Conservation (phyloP, 2,329 filamentous ascomycete genomes). For the Talaromyces sp. region DNA sequence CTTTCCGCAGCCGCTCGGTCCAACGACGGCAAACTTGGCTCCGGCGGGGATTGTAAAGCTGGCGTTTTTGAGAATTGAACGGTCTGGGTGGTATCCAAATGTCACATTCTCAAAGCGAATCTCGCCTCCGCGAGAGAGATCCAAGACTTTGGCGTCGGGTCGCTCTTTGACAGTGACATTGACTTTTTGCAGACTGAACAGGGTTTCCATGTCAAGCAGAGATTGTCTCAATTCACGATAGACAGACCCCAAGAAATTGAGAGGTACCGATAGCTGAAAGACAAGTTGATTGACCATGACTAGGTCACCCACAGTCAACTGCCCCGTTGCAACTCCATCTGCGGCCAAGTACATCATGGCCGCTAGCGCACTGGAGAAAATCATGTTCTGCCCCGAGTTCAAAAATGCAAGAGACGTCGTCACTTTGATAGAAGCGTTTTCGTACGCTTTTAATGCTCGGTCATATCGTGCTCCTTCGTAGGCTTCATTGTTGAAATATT, state of each 20-base stretch:
- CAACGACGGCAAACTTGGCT: conserved; percentile 92
- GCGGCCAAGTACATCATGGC: conserved; percentile 98
- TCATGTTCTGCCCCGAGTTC: conserved; percentile 93
- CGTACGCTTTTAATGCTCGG: conserved; percentile 75
- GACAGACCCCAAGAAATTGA: conserved; percentile 97
- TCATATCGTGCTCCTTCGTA: conserved; percentile 92
- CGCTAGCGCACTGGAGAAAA: conserved; percentile 89
- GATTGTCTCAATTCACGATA: conserved; percentile 94
- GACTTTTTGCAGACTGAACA: conserved; percentile 96
- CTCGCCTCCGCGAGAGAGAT: conserved; percentile 71
- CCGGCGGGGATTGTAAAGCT: conserved; percentile 87
- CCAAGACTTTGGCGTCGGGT: conserved; percentile 65
- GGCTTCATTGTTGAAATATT: conserved; percentile 98
- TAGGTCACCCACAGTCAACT: conserved; percentile 84
- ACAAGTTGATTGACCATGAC: conserved; percentile 99
- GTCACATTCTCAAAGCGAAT: conserved; percentile 93
- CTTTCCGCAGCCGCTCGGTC: conserved; percentile 92
- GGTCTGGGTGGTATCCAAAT: conserved; percentile 83
- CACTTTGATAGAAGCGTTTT: conserved; percentile 93
- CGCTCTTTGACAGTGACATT: conserved; percentile 80
- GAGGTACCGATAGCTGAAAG: conserved; percentile 91
- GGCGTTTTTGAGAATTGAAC: conserved; percentile 80
- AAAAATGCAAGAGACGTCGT: conserved; percentile 87
- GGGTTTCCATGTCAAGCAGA: conserved; percentile 93
- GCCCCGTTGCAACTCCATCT: conserved; percentile 74